Conservation (phyloP, 2,329 filamentous ascomycete genomes). For the Ophiognomonia clavigignenti-juglandacearum region DNA sequence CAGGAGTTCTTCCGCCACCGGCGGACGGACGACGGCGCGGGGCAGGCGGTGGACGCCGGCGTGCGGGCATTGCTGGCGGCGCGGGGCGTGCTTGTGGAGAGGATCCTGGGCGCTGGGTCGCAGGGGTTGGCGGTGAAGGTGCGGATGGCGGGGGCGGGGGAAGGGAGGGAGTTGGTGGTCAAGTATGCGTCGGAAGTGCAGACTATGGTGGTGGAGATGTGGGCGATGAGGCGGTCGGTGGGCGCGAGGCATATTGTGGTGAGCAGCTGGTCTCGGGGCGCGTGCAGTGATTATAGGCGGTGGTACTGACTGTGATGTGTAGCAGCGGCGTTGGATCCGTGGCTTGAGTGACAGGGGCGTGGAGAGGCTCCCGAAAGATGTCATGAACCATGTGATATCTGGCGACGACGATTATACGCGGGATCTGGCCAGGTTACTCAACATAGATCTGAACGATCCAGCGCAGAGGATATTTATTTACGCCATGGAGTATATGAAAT, state of each 20-base stretch:
- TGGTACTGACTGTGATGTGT: not conserved
- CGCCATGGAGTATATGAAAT: slow-evolving; percentile 6
- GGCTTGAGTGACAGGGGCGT: not conserved
- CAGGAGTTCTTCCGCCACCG: not conserved
- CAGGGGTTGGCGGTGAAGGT: not conserved
- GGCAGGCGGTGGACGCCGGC: not conserved
- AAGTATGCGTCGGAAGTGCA: not conserved
- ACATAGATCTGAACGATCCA: not conserved
- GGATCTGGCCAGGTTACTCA: not conserved
- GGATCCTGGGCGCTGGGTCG: slow-evolving; percentile 1
- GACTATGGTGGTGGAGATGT: not conserved
- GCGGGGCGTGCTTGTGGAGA: not conserved
- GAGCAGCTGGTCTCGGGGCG: not conserved
- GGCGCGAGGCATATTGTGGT: not conserved
- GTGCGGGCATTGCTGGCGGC: not conserved
- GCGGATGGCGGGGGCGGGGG: no score
- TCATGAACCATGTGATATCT: not conserved
- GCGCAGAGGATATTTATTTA: not conserved
- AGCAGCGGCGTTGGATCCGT: not conserved
- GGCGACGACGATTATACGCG: not conserved
- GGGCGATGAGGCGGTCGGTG: no score
- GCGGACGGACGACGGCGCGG: not conserved
- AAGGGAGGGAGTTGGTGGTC: not conserved
- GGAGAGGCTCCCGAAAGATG: not conserved
- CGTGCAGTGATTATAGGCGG: not conserved